Base-by-base conservation (phyloP, 768 basidiomycete genomes). In the Rossbeevera mucosa region DNA sequence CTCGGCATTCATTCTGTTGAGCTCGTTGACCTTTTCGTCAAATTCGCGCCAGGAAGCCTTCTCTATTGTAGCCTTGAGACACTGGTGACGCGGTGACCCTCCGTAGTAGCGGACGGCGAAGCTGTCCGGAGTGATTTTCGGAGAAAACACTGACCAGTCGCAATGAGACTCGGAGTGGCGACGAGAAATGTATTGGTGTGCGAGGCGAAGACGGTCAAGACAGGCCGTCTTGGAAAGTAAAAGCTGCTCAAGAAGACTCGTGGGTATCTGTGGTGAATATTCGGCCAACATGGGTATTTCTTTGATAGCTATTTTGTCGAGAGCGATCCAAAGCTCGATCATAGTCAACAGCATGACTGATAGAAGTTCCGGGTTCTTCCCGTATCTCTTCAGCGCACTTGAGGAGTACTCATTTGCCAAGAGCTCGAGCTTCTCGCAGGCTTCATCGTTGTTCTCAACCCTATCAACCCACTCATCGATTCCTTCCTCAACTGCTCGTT, bases 281-380 rank as follows among this genome's bases (percentile, higher is more conserved):
- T 71, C 54, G 12, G 33, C 52, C 3, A 74, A 42, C 8, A 72
- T 49, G 22, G 71, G 63, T n/a, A 61, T 57, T 22, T 57, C 40
- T 8, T 41, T 47, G 18, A 64, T 36, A 1, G 51, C 58, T 3
- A 67, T 28, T 31, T 54, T 63, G 49, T 74, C 73, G 7, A 74
- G 51, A 0, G 59, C 72, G 1, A 69, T 50, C 65, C 63, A 74
- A 6, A 73, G 65, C 26, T 77, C 73, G 0, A 65, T 24, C 8
- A 33, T 24, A 0, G 64, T 65, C 42, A 81, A 59, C 21, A 79
- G 50, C 67, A 76, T 72, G 5, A 72, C 51, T 0, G 77, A 77
- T 3, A 56, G 28, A 30, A 64, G 53, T 50, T 78, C 75, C 14
- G 72, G 67, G 22, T 66, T 72, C 3, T 1, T 7, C 8, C 13